Base-by-base conservation (phyloP, 1,284 basidiomycete genomes). In the Tilletia caries region DNA sequence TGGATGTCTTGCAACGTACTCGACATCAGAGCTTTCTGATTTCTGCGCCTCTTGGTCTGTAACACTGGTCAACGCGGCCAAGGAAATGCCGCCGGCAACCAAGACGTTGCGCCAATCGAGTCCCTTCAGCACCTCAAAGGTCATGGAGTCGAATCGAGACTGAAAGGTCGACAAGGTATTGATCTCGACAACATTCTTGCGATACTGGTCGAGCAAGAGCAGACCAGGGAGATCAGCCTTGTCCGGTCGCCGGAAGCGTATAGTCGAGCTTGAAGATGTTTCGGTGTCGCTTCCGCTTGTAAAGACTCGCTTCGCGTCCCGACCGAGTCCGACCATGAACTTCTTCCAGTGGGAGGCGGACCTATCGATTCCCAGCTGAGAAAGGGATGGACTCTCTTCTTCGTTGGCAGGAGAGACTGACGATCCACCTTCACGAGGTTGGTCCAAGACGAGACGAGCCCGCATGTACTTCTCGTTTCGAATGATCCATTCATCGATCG, bases 251-350 rank as follows among this genome's bases (percentile, higher is more conserved):
- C 15, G 6, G 54, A 68, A 25, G 58, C 18, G 64, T 25, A 58
- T 37, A 10, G 15, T 41, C 37, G 37, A 41, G 37, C 37, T 41
- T 15, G 37, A 41, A 46, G 18, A 43, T 20, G 20, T 46, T 23
- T 43, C 44, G 6, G 18, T 13, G 20, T n/a, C 18, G n/a, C 33
- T 12, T 15, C 33, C 15, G 29, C 34, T 48, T 12, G 67, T 20
- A 48, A 68, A 68, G 20, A 68, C 50, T 20, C 32, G 29, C n/a
- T 18, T 65, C 18, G 58, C 67, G n/a, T 62, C 58, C 20, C 54
- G 41, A 23, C 54, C 37, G 13, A 68, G 67, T 4, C 67, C 67
- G 33, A 68, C 52, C 67, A 68, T 68, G 23, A 32, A 68, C 27
- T 48, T 6, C 41, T 64, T 29, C 67, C 67, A 68, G 37, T 60